Evolutionary conservation across 2,329 filamentous ascomycete species (phyloP), one percentile per base, ranked within the genome.

Genomic region (Colletotrichum sp.): DNA sequence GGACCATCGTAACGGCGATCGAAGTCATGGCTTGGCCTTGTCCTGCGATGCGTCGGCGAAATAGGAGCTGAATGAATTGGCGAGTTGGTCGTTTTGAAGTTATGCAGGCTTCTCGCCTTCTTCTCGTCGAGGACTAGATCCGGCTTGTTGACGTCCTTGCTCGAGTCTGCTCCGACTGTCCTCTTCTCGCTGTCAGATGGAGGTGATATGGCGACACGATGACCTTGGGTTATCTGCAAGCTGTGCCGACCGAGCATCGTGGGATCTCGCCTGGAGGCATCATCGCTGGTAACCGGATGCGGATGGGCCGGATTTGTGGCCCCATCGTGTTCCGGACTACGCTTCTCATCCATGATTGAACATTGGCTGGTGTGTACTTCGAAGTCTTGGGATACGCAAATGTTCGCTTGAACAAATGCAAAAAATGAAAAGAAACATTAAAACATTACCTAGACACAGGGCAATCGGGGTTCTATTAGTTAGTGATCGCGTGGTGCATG

Each of bases 1-100:
- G 77, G 77, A 13, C 77, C 77, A 21, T 78, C 77, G 65, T 75
- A 77, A 24, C 76, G 77, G 7, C 68, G 36, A 30, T 78, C 59
- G 36, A 77, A 78, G 30, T 77, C 75, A 30, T 78, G 71, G 62
- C 77, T 77, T 4, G 26, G 60, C 13, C 75, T 44, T 5, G 64
- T 30, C 39, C 44, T 59, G 6, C 39, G 44, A 3, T 69, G 72
- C 21, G 57, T 32, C 24, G 68, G 55, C 10, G 59, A 32, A 2
- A 28, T 15, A 4, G 55, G 55, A 8, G 69, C 6, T 15, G 39
- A 3, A 30, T 21, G 8, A 13, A 21, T 6, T 52, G 44, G 44
- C 44, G 18, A 21, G 18, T 26, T 44, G n/a, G 34, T 24, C 10
- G 26, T 49, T 49, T 66, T 21, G 59, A 69, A 15, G 55, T 63